Base-by-base conservation (phyloP, 768 basidiomycete genomes). In the Mycena sanguinolenta region DNA sequence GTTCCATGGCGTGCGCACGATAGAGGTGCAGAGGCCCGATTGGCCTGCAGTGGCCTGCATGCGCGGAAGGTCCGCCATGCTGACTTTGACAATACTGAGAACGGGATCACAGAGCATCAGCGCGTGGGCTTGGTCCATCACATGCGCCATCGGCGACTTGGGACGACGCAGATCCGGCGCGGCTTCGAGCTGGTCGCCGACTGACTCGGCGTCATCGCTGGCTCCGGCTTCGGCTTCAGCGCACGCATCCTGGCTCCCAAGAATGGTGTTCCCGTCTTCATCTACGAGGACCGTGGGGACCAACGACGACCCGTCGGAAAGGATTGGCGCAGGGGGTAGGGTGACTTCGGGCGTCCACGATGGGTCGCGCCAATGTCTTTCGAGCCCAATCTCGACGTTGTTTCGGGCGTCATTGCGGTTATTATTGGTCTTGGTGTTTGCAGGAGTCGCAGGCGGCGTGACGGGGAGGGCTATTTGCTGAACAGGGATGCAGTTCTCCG, bases 31-130 rank as follows among this genome's bases (percentile, higher is more conserved):
- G 36, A 73, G 69, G 34, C 72, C 72, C 6, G 65, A 70, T 58
- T 73, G 72, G 16, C 72, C 72, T 4, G 72, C 72, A 1, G 72
- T 73, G n/a, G 69, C 69, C 58, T 73, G 72, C 72, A 73, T 70
- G 42, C 72, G 72, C 3, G 72, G 72, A 32, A 73, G 69, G 58
- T 73, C 72, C 57, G 28, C 36, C 28, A 58, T n/a, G 39, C 69
- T 58, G 34, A 73, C 72, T 28, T 46, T 50, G 50, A 73, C 69
- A 69, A 73, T 73, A 53, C 69, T 70, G 32, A 73, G 30, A 17
- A 73, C 65, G 30, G 72, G 72, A 17, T 73, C 72, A 50, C 72
- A 73, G 17, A 73, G 65, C 28, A 39, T 44, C 53, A 73, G 62
- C 2, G 72, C 68, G 52, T 73, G 69, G 14, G 72, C 69, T n/a